A percentile compares a stretch with the other conserved stretches of the same genome.
Evolutionary conservation across 1,284 basidiomycete species (phyloP).

Genomic region (Phaffia rhodozyma): DNA sequence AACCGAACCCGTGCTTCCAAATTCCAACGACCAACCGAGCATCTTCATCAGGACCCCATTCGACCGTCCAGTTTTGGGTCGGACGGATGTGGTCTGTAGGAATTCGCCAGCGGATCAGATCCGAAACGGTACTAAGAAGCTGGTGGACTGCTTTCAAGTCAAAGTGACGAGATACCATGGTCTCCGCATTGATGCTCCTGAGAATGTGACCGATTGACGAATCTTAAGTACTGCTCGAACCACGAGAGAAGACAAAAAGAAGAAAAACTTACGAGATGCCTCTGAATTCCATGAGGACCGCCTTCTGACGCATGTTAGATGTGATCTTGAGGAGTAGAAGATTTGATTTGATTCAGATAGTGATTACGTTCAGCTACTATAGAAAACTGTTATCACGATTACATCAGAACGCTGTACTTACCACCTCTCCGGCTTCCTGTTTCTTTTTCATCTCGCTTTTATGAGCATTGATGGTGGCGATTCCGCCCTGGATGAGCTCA

Average conservation of each 20-base stretch:
- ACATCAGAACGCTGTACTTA: slow-evolving; percentile 33
- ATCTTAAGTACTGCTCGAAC: too few species aligned
- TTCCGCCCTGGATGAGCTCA: slow-evolving; percentile 79
- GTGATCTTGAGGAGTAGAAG: slow-evolving; percentile 32
- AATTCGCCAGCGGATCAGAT: slow-evolving; percentile 69
- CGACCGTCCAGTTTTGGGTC: slow-evolving; percentile 89
- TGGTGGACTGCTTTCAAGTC: slow-evolving; percentile 83
- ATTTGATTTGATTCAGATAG: not conserved
- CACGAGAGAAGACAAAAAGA: too few species aligned
- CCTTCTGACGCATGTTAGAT: slow-evolving; percentile 49
- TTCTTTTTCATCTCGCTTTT: slow-evolving; percentile 64
- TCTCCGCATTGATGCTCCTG: slow-evolving; percentile 93
- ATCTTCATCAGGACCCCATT: slow-evolving; percentile 89
- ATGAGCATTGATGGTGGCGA: slow-evolving; percentile 70
- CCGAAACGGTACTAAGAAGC: slow-evolving; percentile 52
- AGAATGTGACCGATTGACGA: too few species aligned
- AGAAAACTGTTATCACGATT: not conserved
- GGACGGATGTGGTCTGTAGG: slow-evolving; percentile 87
- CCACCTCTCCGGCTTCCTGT: slow-evolving; percentile 67
- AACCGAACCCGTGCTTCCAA: slow-evolving; percentile 86
- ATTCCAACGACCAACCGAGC: slow-evolving; percentile 89
- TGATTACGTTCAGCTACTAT: not conserved
- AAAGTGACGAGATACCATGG: slow-evolving; percentile 76
- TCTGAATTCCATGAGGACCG: slow-evolving; percentile 80
- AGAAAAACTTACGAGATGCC: slow-evolving; percentile 42